A percentile compares a stretch with the other conserved stretches of the same genome.
phyloP scores from a whole-genome alignment of 2,329 filamentous ascomycete genomes.

The Colletotrichum navitas region DNA sequence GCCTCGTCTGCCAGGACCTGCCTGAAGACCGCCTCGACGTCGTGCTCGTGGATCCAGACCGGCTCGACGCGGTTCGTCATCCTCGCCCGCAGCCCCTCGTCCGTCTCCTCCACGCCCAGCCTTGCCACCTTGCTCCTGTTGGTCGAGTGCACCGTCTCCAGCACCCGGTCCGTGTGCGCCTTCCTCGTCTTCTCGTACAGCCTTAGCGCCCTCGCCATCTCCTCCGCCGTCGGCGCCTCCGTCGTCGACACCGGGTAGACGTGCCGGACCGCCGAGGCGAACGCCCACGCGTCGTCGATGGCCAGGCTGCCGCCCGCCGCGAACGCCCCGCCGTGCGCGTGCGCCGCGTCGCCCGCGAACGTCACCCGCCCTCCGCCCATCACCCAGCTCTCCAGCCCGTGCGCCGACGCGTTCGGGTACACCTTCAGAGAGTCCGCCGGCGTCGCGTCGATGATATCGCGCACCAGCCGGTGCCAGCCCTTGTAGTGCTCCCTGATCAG shows the following conservation, averaged over 20 bases:
- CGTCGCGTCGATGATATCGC: slow-evolving; percentile 55
- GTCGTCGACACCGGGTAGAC: slow-evolving; percentile 46
- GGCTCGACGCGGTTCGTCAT: slow-evolving; percentile 54
- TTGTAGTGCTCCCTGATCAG: slow-evolving; percentile 54
- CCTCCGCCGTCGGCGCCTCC: slow-evolving; percentile 29
- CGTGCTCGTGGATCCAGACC: slow-evolving; percentile 61
- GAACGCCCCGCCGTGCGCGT: slow-evolving; percentile 57
- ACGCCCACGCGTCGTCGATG: slow-evolving; percentile 57
- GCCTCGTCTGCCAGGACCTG: slow-evolving; percentile 26
- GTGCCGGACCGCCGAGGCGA: slow-evolving; percentile 55
- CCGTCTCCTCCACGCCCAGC: slow-evolving; percentile 48
- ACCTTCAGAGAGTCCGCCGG: slow-evolving; percentile 52
- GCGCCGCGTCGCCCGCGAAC: slow-evolving; percentile 56
- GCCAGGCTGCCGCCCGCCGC: slow-evolving; percentile 56
- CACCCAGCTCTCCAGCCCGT: slow-evolving; percentile 56
- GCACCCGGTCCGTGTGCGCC: slow-evolving; percentile 54
- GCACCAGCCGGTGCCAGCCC: slow-evolving; percentile 58
- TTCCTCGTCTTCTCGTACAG: slow-evolving; percentile 59
- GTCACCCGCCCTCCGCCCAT: slow-evolving; percentile 52
- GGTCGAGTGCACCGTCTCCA: slow-evolving; percentile 51
- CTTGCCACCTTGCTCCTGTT: slow-evolving; percentile 48
- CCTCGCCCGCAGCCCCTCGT: slow-evolving; percentile 52
- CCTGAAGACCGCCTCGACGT: slow-evolving; percentile 55
- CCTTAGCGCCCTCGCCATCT: slow-evolving; percentile 49
- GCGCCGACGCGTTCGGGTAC: slow-evolving; percentile 58